Evolutionary conservation across 2,329 filamentous ascomycete species (phyloP).

Genomic region (Fusarium xyrophilum): DNA sequence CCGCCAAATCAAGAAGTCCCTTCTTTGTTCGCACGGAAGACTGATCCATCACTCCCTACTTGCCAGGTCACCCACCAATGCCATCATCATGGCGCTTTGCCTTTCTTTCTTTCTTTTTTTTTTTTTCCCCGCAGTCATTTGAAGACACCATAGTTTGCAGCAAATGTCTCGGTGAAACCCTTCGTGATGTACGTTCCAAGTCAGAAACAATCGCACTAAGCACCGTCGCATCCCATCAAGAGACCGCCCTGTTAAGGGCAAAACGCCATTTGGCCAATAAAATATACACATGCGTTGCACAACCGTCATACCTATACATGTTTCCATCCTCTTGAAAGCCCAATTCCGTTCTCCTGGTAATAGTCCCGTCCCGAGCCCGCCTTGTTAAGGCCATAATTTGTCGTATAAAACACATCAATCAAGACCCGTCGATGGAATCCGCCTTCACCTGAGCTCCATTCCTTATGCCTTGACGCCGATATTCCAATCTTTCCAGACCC

Average conservation of each 20-base stretch:
- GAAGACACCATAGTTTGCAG: constrained; percentile 1
- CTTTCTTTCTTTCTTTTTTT: not conserved
- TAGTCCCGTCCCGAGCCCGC: constrained; percentile 9
- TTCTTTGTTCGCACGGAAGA: not conserved
- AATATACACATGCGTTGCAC: constrained; percentile 10
- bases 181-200: constrained; percentile 1
- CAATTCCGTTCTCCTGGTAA: constrained; percentile 10
- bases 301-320: constrained; percentile 24
- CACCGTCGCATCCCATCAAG: constrained; percentile 13
- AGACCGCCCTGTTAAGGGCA: constrained; percentile 22
- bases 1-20: not conserved
- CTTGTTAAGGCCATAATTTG: constrained; percentile 8
- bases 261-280: not conserved
- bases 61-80: not conserved
- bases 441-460: not conserved
- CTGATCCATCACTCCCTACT: not conserved
- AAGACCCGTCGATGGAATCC: not conserved
- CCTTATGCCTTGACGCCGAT: constrained; percentile 33
- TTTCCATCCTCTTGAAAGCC: constrained; percentile 30
- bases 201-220: constrained; percentile 17
- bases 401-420: constrained; percentile 16
- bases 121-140: not conserved
- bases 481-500: constrained; percentile 20
- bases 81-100: not conserved
- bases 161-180: constrained; percentile 1